phyloP scores from a whole-genome alignment of 805 yeast genomes.

The Pichia insulana region DNA sequence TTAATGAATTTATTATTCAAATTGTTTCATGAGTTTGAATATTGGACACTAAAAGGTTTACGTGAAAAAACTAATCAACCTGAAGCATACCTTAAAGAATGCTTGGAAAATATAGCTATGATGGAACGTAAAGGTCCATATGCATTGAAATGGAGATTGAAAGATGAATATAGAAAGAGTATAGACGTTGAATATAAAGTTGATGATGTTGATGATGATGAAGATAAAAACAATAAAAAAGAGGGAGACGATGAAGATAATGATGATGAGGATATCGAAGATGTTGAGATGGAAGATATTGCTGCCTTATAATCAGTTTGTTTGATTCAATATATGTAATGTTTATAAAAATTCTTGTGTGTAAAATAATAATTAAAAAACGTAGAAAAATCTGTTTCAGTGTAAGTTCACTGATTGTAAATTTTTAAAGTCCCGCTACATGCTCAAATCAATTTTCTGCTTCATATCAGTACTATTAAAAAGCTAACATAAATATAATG shows the following conservation, averaged over 20 bases:
- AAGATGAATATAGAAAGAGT: slow-evolving; percentile 80
- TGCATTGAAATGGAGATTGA: slow-evolving; percentile 82
- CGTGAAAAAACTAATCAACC: slow-evolving; percentile 95
- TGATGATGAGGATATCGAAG: slow-evolving; percentile 61
- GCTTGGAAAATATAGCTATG: slow-evolving; percentile 80
- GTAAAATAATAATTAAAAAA: no score
- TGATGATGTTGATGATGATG: slow-evolving; percentile 40
- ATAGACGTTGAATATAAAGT: slow-evolving; percentile 70
- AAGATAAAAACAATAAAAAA: slow-evolving; percentile 25
- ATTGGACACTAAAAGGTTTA: slow-evolving; percentile 92
- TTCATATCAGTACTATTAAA: no score
- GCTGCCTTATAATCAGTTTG: slow-evolving; percentile 26
- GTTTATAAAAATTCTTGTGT: neutral
- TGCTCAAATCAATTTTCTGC: no score
- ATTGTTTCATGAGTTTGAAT: slow-evolving; percentile 88
- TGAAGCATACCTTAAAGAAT: slow-evolving; percentile 83
- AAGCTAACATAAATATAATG: no score
- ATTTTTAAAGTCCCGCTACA: no score
- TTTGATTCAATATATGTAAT: neutral
- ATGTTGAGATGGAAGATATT: slow-evolving; percentile 70
- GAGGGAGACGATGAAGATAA: slow-evolving; percentile 50
- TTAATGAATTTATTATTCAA: slow-evolving; percentile 80
- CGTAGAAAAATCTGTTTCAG: no score
- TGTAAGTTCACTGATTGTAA: no score
- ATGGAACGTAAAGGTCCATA: slow-evolving; percentile 93